Percentiles rank a stretch among this genome's conserved stretches.
phyloP scores from a whole-genome alignment of 2,329 filamentous ascomycete genomes.

The Fusarium domesticum region DNA sequence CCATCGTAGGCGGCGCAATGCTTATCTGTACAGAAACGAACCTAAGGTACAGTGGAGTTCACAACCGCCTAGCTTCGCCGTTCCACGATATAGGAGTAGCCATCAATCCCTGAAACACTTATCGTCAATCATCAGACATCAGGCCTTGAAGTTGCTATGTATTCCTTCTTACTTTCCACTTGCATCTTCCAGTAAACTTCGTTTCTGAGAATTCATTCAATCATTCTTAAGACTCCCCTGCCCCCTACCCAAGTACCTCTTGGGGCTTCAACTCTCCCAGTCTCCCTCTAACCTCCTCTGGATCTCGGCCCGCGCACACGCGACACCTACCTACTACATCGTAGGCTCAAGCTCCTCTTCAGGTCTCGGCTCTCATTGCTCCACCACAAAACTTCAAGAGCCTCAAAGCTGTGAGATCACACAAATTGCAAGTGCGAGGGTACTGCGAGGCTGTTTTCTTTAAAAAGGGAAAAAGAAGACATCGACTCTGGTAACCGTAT shows the following conservation, averaged over 20 bases:
- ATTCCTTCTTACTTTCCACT: neutral
- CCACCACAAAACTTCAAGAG: neutral
- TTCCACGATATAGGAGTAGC: constrained; percentile 23
- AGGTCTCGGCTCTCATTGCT: neutral
- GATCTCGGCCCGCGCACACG: neutral
- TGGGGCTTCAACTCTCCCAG: neutral
- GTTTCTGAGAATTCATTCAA: neutral
- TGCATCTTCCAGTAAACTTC: neutral
- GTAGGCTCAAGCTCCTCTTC: neutral
- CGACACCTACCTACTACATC: too few species aligned
- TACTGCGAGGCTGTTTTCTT: neutral
- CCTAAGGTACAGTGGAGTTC: constrained; percentile 21
- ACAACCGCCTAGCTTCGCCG: constrained; percentile 15
- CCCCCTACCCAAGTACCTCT: too few species aligned
- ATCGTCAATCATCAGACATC: constrained; percentile 16
- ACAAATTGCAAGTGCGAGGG: neutral
- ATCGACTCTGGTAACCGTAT: neutral
- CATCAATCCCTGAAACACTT: constrained; percentile 9
- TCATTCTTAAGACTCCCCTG: too few species aligned
- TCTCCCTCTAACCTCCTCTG: neutral
- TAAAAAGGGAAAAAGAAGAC: neutral
- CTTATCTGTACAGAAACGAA: constrained; percentile 25
- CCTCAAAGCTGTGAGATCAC: neutral
- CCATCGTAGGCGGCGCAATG: constrained; percentile 21
- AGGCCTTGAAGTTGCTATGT: constrained; percentile 8